Base-by-base conservation (phyloP, 1,284 basidiomycete genomes). In the Boletus chippewaensis region DNA sequence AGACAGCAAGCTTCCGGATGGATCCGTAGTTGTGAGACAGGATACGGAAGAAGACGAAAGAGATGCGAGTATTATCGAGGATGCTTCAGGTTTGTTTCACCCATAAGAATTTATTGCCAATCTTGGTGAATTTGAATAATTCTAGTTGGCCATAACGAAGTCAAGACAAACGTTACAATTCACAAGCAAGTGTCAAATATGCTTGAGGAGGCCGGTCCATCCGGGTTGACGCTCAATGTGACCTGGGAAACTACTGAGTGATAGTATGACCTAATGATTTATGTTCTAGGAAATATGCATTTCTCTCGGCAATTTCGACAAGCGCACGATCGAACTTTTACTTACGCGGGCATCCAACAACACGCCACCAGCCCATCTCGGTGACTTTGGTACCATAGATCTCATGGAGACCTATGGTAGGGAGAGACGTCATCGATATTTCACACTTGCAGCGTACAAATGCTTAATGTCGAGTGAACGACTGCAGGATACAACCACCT, bases 401-500 rank as follows among this genome's bases (percentile, higher is more conserved):
- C 63, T 88, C 24, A 79, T 83, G 71, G 91, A 92, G 64, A 87
- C 79, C 1, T 74, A 76, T 58, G 89, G 89, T 5, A 80, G 90
- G 40, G 87, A 93, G 69, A 82, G 87, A 31, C 80, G 87, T 16
- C 81, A 87, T 66, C 76, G 87, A 55, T 91, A 87, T 65, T 91
- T 81, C 68, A 89, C 86, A 1, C 63, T 83, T 47, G 73, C 75
- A 2, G 75, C 79, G 36, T 88, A 83, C 64, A 73, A 69, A 24
- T 65, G 70, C 32, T 71, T 87, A 40, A 71, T 84, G 40, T 70
- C 71, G 3, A 71, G 72, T 50, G 84, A 88, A 67, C 73, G 75
- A 8, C 69, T 88, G 35, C 77, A 84, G 58, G 73, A 78, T 50
- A 59, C 66, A 2, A 65, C 67, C 22, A 67, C 68, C 11, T 70